A percentile compares a stretch with the other conserved stretches of the same genome.
Conservation (phyloP, 2,329 filamentous ascomycete genomes). For the Penicillium sp. region DNA sequence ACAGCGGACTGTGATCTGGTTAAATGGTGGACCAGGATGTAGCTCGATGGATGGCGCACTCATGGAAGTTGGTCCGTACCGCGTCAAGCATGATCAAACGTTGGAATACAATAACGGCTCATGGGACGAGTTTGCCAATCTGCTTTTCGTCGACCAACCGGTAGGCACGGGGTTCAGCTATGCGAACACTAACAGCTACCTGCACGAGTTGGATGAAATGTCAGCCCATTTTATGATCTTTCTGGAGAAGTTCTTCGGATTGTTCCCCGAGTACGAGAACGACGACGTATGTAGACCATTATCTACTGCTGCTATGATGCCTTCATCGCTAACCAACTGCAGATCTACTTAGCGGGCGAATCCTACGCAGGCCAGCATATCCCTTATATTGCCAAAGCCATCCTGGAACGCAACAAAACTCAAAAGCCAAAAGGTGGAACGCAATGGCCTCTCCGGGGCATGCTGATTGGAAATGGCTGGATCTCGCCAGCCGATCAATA, state of each 20-base stretch:
- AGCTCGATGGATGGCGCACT: constrained; percentile 94
- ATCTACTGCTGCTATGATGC: neutral
- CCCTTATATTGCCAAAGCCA: constrained; percentile 88
- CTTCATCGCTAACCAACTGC: constrained; percentile 10
- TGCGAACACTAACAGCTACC: constrained; percentile 79
- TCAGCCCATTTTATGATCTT: constrained; percentile 81
- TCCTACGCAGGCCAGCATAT: constrained; percentile 97
- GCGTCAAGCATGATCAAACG: constrained; percentile 66
- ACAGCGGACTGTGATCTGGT: constrained; percentile 88
- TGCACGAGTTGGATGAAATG: constrained; percentile 84
- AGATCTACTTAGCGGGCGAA: constrained; percentile 94
- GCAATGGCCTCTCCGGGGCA: constrained; percentile 72
- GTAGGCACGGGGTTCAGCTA: constrained; percentile 97
- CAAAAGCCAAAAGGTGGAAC: constrained; percentile 33
- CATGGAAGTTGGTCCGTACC: constrained; percentile 94
- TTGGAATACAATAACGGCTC: constrained; percentile 84
- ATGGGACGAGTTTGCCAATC: constrained; percentile 96
- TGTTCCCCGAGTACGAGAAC: constrained; percentile 86
- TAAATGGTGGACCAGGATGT: constrained; percentile 94
- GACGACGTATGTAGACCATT: constrained; percentile 74
- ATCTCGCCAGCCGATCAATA: constrained; percentile 89
- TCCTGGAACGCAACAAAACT: constrained; percentile 78
- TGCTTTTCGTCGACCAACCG: constrained; percentile 95
- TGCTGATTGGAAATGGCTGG: constrained; percentile 97
- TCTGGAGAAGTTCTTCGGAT: constrained; percentile 78